Evolutionary conservation across 1,284 basidiomycete genomes (phyloP).

Genomic region (Ceratorhiza oryzae-sativae): DNA sequence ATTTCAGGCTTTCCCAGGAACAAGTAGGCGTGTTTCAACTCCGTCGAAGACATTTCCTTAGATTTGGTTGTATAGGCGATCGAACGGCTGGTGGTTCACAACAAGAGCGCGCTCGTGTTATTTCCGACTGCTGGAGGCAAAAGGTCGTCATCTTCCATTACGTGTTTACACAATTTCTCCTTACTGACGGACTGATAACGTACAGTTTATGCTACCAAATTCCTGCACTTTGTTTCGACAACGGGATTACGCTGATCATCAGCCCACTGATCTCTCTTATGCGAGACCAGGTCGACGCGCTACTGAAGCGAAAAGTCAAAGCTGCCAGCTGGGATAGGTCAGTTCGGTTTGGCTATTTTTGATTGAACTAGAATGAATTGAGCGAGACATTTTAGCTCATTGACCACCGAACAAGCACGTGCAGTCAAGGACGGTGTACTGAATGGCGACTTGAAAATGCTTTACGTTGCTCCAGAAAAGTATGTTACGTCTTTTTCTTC

Average conservation of each 20-base stretch:
- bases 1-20: constrained; percentile 40
- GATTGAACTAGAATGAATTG: background rate
- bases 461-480: constrained; percentile 44
- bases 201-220: constrained; percentile 43
- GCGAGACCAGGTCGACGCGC: constrained; percentile 43
- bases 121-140: constrained; percentile 37
- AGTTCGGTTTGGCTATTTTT: background rate
- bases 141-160: background rate
- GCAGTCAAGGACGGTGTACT: constrained; percentile 35
- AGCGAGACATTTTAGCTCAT: constrained; percentile 38
- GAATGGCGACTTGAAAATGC: constrained; percentile 40
- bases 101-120: constrained; percentile 39
- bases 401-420: constrained; percentile 29
- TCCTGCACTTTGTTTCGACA: constrained; percentile 41
- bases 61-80: background rate
- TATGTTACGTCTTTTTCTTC: background rate
- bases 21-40: constrained; percentile 10
- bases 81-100: constrained; percentile 38
- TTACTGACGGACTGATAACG: background rate
- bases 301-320: constrained; percentile 35
- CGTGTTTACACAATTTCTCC: background rate
- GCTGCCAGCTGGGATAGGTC: constrained; percentile 42
- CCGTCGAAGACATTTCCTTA: background rate
- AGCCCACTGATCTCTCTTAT: constrained; percentile 43
- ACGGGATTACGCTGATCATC: constrained; percentile 42